Conservation (phyloP, 768 basidiomycete genomes). For the Gymnopilus dilepis region DNA sequence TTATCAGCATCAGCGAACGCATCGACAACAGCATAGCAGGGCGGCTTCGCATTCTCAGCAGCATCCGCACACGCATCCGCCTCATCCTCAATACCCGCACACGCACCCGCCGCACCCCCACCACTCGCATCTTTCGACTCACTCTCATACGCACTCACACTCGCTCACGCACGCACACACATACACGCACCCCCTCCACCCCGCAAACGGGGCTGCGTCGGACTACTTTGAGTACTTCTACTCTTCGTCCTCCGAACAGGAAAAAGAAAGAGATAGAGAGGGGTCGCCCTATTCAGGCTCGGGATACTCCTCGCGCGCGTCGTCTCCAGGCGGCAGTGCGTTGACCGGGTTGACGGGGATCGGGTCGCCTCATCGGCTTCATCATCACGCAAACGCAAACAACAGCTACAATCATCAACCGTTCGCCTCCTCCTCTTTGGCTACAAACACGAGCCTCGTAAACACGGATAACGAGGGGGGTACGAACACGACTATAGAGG, state of each 20-base stretch:
- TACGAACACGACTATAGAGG: too few relatives aligned
- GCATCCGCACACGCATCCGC: not conserved
- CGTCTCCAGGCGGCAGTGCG: not conserved
- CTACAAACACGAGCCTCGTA: slow-evolving; percentile 7
- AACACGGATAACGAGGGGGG: too few relatives aligned
- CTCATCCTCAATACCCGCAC: not conserved
- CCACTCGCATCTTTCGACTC: too few relatives aligned
- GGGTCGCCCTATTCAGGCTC: not conserved
- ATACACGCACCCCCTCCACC: not conserved
- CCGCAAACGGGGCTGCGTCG: not conserved
- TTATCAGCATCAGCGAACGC: not conserved
- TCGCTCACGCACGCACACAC: not conserved
- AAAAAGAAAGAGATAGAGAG: too few relatives aligned
- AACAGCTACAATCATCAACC: not conserved
- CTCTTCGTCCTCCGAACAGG: not conserved
- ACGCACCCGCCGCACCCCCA: not conserved
- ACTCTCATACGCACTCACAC: too few relatives aligned
- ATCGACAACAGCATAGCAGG: not conserved
- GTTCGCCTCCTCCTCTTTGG: slow-evolving; percentile 6
- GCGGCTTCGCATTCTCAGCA: not conserved
- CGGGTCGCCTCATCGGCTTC: not conserved
- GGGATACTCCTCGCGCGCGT: not conserved
- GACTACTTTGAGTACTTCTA: not conserved
- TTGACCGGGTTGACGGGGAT: too few relatives aligned
- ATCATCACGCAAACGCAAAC: not conserved